Conservation (phyloP, 306 rosid genomes). For the Medicago lupulina region DNA sequence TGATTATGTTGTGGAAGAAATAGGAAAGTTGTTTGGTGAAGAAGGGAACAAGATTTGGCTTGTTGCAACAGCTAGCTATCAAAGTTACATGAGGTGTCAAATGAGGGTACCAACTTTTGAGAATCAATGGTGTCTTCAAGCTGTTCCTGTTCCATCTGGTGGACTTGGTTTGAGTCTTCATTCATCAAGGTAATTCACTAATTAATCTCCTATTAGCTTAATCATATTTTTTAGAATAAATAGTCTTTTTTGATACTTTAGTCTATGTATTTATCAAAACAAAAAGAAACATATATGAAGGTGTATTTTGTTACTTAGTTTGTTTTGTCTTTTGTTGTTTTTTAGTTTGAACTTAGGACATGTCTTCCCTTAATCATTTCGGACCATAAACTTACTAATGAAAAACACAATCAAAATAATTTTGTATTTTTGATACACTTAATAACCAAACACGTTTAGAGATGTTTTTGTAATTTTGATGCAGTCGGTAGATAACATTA, state of each 20-base stretch:
- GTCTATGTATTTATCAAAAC: background rate
- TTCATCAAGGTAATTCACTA: slow-evolving; percentile 66
- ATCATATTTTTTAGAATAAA: background rate
- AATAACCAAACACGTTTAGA: too few relatives aligned
- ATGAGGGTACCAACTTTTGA: slow-evolving; percentile 86
- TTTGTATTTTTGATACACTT: too few relatives aligned
- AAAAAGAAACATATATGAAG: too few relatives aligned
- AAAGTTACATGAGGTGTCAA: slow-evolving; percentile 87
- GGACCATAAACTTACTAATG: too few relatives aligned
- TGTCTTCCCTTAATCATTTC: background rate
- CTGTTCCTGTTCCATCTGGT: slow-evolving; percentile 84
- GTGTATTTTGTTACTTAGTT: background rate
- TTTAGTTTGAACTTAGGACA: background rate
- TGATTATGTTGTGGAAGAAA: slow-evolving; percentile 71
- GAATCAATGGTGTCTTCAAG: slow-evolving; percentile 86
- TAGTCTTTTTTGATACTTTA: background rate
- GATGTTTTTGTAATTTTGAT: background rate
- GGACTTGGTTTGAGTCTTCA: slow-evolving; percentile 87
- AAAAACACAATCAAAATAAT: too few relatives aligned
- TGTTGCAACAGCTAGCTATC: slow-evolving; percentile 78
- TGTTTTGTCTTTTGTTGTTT: background rate
- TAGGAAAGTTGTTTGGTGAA: slow-evolving; percentile 62
- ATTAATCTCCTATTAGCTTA: slow-evolving; percentile 23
- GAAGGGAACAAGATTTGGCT: slow-evolving; percentile 60
- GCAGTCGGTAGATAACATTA: too few relatives aligned